Percentiles rank a stretch among this genome's conserved stretches.
phyloP scores from a whole-genome alignment of 345 rosid genomes.

The Eucalyptus albens region DNA sequence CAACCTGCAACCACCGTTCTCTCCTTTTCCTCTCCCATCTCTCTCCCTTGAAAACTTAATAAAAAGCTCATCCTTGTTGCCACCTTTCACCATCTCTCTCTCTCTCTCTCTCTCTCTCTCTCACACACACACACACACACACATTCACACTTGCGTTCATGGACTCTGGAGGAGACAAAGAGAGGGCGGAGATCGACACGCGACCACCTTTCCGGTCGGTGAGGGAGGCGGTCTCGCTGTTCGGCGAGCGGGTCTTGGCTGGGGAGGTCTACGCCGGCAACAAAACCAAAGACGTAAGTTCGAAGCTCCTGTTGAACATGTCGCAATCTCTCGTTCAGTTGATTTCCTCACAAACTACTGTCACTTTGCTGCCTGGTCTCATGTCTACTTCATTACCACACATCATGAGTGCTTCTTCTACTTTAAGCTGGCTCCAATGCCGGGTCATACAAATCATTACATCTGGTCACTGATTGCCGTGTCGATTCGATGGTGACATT shows the following conservation, averaged over 20 bases:
- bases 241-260: background rate
- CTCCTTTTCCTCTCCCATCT: background rate
- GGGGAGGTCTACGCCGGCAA: background rate
- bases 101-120: background rate
- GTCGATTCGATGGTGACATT: background rate
- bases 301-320: background rate
- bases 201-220: slow-evolving; percentile 6
- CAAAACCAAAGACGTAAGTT: background rate
- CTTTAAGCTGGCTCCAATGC: background rate
- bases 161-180: background rate
- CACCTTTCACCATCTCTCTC: background rate
- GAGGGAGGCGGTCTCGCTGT: slow-evolving; percentile 7
- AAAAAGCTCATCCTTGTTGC: background rate
- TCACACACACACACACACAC: background rate
- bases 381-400: background rate
- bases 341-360: background rate
- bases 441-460: background rate
- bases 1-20: background rate
- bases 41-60: background rate
- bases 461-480: background rate
- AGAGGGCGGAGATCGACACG: slow-evolving; percentile 5
- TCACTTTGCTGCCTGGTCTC: background rate
- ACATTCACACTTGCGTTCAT: background rate
- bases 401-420: background rate
- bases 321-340: background rate